Percentiles rank a stretch among this genome's conserved stretches.
Evolutionary conservation across 306 rosid genomes (phyloP).

Genomic region (Fragaria nilgerrensis): DNA sequence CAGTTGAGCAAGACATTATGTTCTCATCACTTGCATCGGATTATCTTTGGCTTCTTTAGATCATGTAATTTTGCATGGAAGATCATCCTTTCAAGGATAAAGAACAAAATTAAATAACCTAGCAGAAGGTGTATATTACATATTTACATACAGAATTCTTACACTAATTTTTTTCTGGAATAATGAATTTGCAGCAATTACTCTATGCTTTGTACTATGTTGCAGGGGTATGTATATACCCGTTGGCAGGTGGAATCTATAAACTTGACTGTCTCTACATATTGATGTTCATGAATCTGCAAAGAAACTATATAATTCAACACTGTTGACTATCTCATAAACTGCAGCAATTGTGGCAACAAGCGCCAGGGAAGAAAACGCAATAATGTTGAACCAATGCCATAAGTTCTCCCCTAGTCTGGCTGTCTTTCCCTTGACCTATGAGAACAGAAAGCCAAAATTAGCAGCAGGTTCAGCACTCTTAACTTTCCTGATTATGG

Average conservation of each 20-base stretch:
- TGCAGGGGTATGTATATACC: not conserved
- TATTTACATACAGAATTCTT: not conserved
- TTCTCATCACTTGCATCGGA: not conserved
- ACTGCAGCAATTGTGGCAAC: slow-evolving; percentile 47
- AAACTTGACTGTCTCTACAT: not conserved
- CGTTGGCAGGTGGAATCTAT: not conserved
- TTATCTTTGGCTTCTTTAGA: not conserved
- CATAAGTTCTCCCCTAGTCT: slow-evolving; percentile 42
- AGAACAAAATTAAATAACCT: not conserved
- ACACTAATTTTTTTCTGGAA: not conserved
- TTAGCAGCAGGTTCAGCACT: not conserved
- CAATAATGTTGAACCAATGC: slow-evolving; percentile 49
- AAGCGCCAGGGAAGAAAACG: slow-evolving; percentile 35
- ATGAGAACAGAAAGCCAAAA: slow-evolving; percentile 6
- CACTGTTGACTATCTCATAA: slow-evolving; percentile 31
- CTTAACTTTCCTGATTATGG: not conserved
- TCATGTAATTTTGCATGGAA: not conserved
- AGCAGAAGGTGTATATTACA: not conserved
- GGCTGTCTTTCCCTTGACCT: slow-evolving; percentile 54
- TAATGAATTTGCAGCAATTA: not conserved
- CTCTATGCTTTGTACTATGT: not conserved
- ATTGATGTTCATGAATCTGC: slow-evolving; percentile 39
- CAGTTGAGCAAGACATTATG: not conserved
- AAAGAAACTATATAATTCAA: slow-evolving; percentile 40
- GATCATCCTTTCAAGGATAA: not conserved